Percentiles rank a stretch among this genome's conserved stretches.
Conservation (phyloP, 2,329 filamentous ascomycete genomes). For the Ceratocystis eucalypticola region DNA sequence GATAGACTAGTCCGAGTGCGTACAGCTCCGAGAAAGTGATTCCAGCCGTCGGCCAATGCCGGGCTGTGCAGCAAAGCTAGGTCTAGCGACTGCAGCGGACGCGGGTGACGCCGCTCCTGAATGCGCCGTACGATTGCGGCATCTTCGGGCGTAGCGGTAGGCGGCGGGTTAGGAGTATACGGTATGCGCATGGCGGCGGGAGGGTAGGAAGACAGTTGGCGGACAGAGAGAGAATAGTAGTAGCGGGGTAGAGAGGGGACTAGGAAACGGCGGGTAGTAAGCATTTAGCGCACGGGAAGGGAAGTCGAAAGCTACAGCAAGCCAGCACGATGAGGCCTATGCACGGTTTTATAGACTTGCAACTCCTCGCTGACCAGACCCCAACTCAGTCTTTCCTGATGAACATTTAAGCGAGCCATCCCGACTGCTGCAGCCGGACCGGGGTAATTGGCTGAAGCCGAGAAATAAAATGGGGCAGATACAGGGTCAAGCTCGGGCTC, state of each 20-base stretch:
- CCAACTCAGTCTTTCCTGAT: neutral
- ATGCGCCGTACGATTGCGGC: slow-evolving; percentile 50
- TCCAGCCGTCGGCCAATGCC: slow-evolving; percentile 63
- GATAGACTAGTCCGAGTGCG: slow-evolving; percentile 39
- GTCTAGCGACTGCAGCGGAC: slow-evolving; percentile 62
- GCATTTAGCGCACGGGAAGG: neutral
- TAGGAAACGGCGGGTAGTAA: neutral
- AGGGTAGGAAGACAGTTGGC: neutral
- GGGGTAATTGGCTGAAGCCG: neutral
- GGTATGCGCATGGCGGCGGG: slow-evolving; percentile 46
- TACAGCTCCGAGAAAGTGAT: slow-evolving; percentile 51
- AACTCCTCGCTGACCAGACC: too few species aligned
- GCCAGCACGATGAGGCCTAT: neutral
- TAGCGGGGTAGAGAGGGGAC: slow-evolving; percentile 5
- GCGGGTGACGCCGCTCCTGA: slow-evolving; percentile 49
- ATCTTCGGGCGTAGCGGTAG: slow-evolving; percentile 33
- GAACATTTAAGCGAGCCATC: slow-evolving; percentile 6
- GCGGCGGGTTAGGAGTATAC: slow-evolving; percentile 44
- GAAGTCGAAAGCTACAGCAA: neutral
- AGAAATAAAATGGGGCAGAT: neutral
- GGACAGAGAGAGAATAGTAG: neutral
- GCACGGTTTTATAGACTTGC: neutral
- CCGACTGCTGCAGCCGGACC: neutral
- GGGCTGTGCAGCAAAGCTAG: slow-evolving; percentile 62
- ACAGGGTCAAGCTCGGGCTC: neutral